Evolutionary conservation across 768 basidiomycete genomes (phyloP), one percentile per base, ranked within the genome.

Genomic region (Xerocomellus dryophilus): DNA sequence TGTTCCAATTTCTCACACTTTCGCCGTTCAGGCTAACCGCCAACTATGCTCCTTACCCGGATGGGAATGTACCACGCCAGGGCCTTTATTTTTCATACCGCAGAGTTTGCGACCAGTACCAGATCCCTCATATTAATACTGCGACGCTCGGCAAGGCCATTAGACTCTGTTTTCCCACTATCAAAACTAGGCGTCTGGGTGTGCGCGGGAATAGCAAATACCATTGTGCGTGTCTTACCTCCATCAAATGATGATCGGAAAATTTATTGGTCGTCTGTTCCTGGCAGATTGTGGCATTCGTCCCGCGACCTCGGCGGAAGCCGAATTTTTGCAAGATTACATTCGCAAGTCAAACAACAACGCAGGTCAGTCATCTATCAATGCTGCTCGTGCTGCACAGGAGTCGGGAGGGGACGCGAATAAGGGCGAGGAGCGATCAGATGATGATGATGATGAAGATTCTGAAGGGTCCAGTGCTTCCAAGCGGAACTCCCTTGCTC

Each of bases 151-250:
- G 94, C 57, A 97, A 97, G 72, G 93, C 93, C 43, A 93, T 97
- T 66, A 81, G 93, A 58, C 81, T 90, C 50, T 94, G 92, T 70
- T 97, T 93, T 74, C 91, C 91, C 45, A 90, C 88, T 58, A 94
- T 97, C 80, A 95, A 93, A 81, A 96, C 94, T 47, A 80, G 94
- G 61, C 87, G 94, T 54, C 73, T 97, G 55, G 94, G 94, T 55
- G 92, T 92, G 54, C 77, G 94, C 73, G 93, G 93, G 47, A 94
- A 96, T 77, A 92, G 90, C 76, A 95, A 94, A 80, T 96, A 96
- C 74, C 93, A 95, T 73, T 96, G 91, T 93, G 60, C 60, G 86
- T 77, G 60, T 63, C 66, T 63, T 64, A 56, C 50, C 68, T 69
- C 61, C 61, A 63, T 67, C 65, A 72, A 55, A 61, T 57, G 66